Evolutionary conservation across 1,284 basidiomycete species (phyloP).

Genomic region (Takashimella tepidaria): DNA sequence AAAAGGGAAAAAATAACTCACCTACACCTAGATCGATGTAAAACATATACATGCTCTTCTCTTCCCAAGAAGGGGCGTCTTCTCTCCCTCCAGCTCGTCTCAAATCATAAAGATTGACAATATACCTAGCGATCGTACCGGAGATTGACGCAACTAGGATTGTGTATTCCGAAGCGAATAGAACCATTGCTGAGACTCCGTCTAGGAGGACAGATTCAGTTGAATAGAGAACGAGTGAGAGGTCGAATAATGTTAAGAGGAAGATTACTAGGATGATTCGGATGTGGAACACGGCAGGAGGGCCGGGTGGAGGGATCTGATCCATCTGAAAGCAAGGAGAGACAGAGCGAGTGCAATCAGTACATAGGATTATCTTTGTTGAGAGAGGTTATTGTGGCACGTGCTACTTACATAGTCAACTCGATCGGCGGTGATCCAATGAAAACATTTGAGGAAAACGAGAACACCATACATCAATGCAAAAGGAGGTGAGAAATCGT

Average conservation of each 20-base stretch:
- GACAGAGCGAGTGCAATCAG: too few species aligned
- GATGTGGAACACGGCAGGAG: slow-evolving; percentile 74
- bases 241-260: slow-evolving; percentile 36
- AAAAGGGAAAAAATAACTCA: slow-evolving; percentile 41
- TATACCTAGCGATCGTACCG: slow-evolving; percentile 75
- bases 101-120: slow-evolving; percentile 76
- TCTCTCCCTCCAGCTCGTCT: slow-evolving; percentile 75
- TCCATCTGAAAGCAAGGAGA: slow-evolving; percentile 69
- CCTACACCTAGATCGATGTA: slow-evolving; percentile 91
- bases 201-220: slow-evolving; percentile 30
- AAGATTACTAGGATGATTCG: slow-evolving; percentile 59
- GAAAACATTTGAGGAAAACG: slow-evolving; percentile 93
- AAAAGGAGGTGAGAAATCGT: slow-evolving; percentile 89
- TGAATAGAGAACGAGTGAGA: slow-evolving; percentile 34
- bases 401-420: slow-evolving; percentile 82
- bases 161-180: slow-evolving; percentile 93
- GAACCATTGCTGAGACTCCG: slow-evolving; percentile 76
- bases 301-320: slow-evolving; percentile 81
- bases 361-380: too few species aligned
- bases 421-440: slow-evolving; percentile 91
- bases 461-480: slow-evolving; percentile 86
- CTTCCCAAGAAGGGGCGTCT: slow-evolving; percentile 90
- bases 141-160: slow-evolving; percentile 74
- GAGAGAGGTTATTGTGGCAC: not conserved
- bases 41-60: slow-evolving; percentile 95